Evolutionary conservation across 2,329 filamentous ascomycete species (phyloP).

Genomic region (Scopulariopsis brevicaulis): DNA sequence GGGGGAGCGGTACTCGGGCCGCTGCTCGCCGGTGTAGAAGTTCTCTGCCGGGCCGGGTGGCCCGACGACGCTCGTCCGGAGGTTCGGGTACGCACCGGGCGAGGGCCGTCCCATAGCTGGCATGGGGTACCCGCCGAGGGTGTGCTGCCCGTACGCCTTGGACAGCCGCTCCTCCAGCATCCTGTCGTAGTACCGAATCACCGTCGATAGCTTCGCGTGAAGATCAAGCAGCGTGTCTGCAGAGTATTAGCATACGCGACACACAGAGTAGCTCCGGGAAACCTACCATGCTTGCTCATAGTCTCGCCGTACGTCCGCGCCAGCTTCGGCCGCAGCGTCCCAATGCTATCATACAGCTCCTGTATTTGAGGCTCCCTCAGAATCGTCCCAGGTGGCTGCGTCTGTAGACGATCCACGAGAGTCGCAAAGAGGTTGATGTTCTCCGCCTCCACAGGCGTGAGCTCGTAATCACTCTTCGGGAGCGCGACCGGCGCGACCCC

Average conservation of each 20-base stretch:
- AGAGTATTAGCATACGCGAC: neutral
- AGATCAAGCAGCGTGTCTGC: conserved; percentile 84
- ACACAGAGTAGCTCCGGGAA: neutral
- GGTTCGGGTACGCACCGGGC: conserved; percentile 58
- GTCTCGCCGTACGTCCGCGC: conserved; percentile 95
- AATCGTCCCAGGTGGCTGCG: conserved; percentile 90
- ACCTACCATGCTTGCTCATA: conserved; percentile 94
- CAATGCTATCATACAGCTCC: conserved; percentile 94
- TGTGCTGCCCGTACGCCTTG: conserved; percentile 81
- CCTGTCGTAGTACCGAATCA: conserved; percentile 93
- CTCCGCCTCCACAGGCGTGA: conserved; percentile 87
- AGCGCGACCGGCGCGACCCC: conserved; percentile 38
- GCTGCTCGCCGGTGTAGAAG: conserved; percentile 65
- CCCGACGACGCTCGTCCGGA: conserved; percentile 41
- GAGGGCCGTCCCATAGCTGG: conserved; percentile 36
- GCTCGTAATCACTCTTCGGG: conserved; percentile 87
- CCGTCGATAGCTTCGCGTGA: conserved; percentile 89
- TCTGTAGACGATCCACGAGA: conserved; percentile 85
- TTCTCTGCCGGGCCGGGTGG: conserved; percentile 54
- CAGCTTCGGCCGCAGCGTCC: conserved; percentile 82
- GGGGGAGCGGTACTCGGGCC: conserved; percentile 38
- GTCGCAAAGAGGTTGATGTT: conserved; percentile 96
- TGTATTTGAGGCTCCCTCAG: conserved; percentile 96
- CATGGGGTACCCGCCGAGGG: conserved; percentile 51
- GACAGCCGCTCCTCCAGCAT: conserved; percentile 96